Conservation (phyloP, 2,329 filamentous ascomycete genomes). For the Diplodia corticola region DNA sequence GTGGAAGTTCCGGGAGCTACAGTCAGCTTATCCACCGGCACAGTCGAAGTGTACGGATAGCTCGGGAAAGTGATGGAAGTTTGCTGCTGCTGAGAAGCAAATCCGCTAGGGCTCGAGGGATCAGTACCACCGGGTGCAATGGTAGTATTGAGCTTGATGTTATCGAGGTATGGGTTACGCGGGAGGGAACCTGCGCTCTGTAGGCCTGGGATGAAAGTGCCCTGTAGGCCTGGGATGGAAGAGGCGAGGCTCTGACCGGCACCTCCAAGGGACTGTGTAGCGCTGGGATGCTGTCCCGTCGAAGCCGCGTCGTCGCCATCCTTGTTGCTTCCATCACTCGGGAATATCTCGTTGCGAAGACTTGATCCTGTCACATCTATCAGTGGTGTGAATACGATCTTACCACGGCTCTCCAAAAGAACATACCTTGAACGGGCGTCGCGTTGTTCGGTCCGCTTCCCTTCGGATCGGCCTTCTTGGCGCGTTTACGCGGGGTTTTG, state of each 20-base stretch:
- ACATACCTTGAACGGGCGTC: not conserved
- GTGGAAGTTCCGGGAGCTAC: no score
- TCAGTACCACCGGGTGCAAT: no score
- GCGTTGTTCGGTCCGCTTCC: not conserved
- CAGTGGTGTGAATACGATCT: not conserved
- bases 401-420: fast-evolving
- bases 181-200: not conserved
- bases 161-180: no score
- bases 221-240: not conserved
- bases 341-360: not conserved
- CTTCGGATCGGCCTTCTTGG: not conserved
- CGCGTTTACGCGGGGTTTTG: not conserved
- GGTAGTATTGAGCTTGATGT: no score
- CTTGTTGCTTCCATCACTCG: not conserved
- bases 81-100: no score
- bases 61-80: no score
- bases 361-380: not conserved
- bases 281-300: not conserved
- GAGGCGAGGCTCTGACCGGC: not conserved
- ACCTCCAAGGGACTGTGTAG: not conserved
- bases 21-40: no score
- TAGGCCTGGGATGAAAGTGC: not conserved
- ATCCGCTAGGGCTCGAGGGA: no score
- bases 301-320: not conserved
- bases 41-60: no score